A percentile compares a stretch with the other conserved stretches of the same genome.
phyloP scores from a whole-genome alignment of 768 basidiomycete genomes.

The Calocera cornea region DNA sequence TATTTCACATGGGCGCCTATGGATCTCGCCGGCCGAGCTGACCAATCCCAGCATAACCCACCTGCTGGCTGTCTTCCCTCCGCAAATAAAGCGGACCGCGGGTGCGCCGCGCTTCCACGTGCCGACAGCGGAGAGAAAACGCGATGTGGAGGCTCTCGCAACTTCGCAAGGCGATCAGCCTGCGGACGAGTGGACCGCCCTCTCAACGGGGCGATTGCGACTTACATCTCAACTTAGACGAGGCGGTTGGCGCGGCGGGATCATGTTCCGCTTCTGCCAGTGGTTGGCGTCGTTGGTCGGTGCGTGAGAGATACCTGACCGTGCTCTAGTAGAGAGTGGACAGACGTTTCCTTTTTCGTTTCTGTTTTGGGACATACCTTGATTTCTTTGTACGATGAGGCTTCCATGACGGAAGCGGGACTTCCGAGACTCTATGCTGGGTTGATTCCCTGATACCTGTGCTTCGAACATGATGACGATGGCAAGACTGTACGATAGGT shows the following conservation, averaged over 20 bases:
- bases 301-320: neutral
- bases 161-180: neutral
- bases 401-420: neutral
- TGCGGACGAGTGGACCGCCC: neutral
- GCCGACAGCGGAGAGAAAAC: neutral
- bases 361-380: constrained; percentile 3
- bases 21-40: neutral
- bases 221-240: neutral
- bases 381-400: neutral
- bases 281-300: neutral
- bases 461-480: neutral
- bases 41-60: neutral
- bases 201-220: neutral
- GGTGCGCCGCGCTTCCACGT: neutral
- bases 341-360: neutral
- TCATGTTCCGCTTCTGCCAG: neutral
- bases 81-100: neutral
- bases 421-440: neutral
- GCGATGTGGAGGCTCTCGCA: constrained; percentile 1
- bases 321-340: neutral
- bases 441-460: neutral
- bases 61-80: neutral
- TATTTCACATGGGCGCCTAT: constrained; percentile 1
- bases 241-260: neutral
- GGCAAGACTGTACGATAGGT: neutral